Percentiles rank a stretch among this genome's conserved stretches.
phyloP scores from a whole-genome alignment of 2,329 filamentous ascomycete genomes.

The Dactylellina drechsleri region DNA sequence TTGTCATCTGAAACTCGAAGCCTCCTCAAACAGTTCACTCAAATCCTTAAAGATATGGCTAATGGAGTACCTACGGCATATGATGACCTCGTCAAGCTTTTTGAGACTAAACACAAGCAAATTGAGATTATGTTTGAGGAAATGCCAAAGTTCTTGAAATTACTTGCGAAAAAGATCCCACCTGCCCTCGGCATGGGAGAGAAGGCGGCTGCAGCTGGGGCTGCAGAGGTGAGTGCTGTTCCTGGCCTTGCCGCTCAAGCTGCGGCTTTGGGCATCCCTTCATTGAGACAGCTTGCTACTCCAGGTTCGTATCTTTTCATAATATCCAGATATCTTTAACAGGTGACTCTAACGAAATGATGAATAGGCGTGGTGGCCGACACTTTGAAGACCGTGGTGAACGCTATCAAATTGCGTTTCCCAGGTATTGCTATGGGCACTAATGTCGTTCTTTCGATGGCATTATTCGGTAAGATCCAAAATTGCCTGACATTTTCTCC shows the following conservation, averaged over 20 bases:
- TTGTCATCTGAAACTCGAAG: conserved; percentile 85
- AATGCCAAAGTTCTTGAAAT: conserved; percentile 57
- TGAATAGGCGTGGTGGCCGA: conserved; percentile 65
- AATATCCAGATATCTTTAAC: neutral
- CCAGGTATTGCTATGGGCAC: conserved; percentile 85
- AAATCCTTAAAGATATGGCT: conserved; percentile 89
- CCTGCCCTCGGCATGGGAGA: conserved; percentile 51
- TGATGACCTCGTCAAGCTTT: conserved; percentile 78
- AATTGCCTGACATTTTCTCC: neutral
- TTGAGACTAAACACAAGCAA: conserved; percentile 68
- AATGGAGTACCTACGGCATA: conserved; percentile 95
- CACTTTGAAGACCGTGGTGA: conserved; percentile 89
- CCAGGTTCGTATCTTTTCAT: conserved; percentile 71
- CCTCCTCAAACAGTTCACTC: conserved; percentile 82
- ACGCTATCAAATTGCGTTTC: conserved; percentile 85
- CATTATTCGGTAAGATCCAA: conserved; percentile 78
- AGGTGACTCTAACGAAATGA: conserved; percentile 2
- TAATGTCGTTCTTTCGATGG: conserved; percentile 89
- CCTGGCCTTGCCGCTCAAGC: conserved; percentile 47
- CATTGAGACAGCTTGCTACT: conserved; percentile 79
- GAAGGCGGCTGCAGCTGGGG: conserved; percentile 56
- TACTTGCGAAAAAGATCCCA: conserved; percentile 57
- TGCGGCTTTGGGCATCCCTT: conserved; percentile 66
- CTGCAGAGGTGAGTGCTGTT: conserved; percentile 67
- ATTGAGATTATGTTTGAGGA: conserved; percentile 57